Conservation (phyloP, 306 rosid genomes). For the Gastrolobium villosum region DNA sequence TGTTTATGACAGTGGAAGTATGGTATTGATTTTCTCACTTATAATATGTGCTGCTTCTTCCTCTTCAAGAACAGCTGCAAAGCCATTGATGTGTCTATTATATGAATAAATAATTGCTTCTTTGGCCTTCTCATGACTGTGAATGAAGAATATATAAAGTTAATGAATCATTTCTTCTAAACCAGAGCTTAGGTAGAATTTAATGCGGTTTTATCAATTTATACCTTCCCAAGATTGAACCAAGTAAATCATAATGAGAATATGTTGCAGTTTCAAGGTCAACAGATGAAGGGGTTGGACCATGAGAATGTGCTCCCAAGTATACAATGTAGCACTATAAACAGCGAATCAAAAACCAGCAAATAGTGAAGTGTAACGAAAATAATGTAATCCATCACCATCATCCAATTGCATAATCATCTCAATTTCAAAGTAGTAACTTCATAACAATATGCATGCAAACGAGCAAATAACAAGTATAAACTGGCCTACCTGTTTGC, state of each 20-base stretch:
- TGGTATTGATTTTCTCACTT: constrained; percentile 54
- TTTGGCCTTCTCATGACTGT: constrained; percentile 55
- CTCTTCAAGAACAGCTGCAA: constrained; percentile 52
- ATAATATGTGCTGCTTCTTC: constrained; percentile 55
- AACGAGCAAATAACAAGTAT: background rate
- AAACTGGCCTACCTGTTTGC: constrained; percentile 42
- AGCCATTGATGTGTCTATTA: constrained; percentile 53
- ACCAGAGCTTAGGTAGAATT: background rate
- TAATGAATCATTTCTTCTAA: background rate
- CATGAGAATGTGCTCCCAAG: constrained; percentile 58
- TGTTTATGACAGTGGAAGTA: background rate
- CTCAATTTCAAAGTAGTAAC: background rate
- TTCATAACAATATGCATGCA: background rate
- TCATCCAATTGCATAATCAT: background rate
- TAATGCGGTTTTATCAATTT: background rate
- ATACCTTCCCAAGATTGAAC: constrained; percentile 55
- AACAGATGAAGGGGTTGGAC: constrained; percentile 47
- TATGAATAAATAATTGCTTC: constrained; percentile 66
- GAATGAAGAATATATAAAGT: constrained; percentile 1
- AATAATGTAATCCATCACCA: background rate
- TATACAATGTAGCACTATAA: constrained; percentile 55
- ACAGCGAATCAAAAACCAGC: background rate
- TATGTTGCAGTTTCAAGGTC: constrained; percentile 52
- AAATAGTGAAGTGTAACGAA: background rate
- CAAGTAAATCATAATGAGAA: constrained; percentile 51